Evolutionary conservation across 176 grass and related monocot species (phyloP), one percentile per base, ranked within the genome.

Genomic region (Ensete glaucum): DNA sequence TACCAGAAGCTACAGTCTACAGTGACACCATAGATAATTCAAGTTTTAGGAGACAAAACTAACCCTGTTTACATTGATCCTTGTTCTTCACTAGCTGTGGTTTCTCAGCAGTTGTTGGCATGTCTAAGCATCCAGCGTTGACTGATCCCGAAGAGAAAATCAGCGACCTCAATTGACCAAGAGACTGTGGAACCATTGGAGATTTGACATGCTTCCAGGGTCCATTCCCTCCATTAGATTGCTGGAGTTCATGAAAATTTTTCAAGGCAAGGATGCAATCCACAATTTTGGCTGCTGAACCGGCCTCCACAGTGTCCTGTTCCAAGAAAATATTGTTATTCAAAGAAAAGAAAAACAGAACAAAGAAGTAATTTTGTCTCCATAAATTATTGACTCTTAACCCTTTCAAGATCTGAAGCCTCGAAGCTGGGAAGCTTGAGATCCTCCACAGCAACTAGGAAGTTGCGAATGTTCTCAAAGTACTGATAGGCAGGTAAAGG

Each of bases 401-500:
- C 93, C 89, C 83, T 96, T 77, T 88, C 89, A 54, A 96, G 69
- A 85, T 92, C 89, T 62, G 89, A 92, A 54, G 89, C 89, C 86
- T 96, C 89, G 55, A 96, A 96, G 63, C 73, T 81, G 0, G 87
- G 85, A 52, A 92, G 78, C 76, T 96, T 90, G 27, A 92, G 83
- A 29, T 86, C 74, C 15, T 92, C 77, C 6, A 87, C 81, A 77
- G 93, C 93, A 20, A 88, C 93, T 60, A 96, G 79, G 87, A 96
- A 92, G 67, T 96, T 96, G 54, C 93, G 85, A 65, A 96, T 83
- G 80, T 96, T 96, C 75, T 96, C 93, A 22, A 96, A 96, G 69
- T 92, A 87, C 76, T 96, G 93, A 78, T 90, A 96, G 64, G 93
- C 93, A 0, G 87, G 83, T 55, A 75, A 85, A 8, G 85, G 81